These are phyloP conservation scores for Pulveroboletus sp. DNA, from an alignment of 768 basidiomycete species.

Conservation along the genomic window DNA sequence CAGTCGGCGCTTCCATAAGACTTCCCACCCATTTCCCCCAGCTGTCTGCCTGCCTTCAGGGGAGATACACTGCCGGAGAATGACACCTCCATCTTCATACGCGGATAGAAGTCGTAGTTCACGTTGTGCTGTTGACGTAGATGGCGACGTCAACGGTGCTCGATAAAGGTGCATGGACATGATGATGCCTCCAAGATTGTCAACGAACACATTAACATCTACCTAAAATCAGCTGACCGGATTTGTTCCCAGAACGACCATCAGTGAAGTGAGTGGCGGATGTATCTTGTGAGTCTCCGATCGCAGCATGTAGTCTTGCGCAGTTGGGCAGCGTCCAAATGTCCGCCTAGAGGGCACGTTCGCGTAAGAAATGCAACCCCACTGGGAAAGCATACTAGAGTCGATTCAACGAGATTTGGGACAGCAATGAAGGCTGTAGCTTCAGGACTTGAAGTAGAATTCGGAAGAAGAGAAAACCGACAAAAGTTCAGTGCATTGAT, in stretches of 20 bases:
- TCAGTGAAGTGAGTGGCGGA: constrained; percentile 28
- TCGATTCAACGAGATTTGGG: constrained; percentile 87
- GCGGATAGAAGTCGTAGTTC: constrained; percentile 64
- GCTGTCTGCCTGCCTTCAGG: constrained; percentile 40
- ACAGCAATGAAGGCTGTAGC: constrained; percentile 60
- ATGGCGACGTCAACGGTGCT: constrained; percentile 26
- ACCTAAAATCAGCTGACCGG: constrained; percentile 40
- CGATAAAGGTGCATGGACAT: constrained; percentile 79
- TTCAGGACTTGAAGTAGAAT: constrained; percentile 10
- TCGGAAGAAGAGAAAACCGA: constrained; percentile 66
- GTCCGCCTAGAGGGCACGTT: constrained; percentile 56
- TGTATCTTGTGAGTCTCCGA: constrained; percentile 54
- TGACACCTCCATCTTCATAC: constrained; percentile 89
- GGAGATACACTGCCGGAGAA: constrained; percentile 49
- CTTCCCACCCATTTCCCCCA: constrained; percentile 71
- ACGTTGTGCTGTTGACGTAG: constrained; percentile 26
- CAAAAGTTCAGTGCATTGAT: constrained; percentile 95
- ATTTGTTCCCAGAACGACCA: constrained; percentile 49
- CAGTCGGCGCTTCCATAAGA: constrained; percentile 58
- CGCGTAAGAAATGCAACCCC: not conserved
- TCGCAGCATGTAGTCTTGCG: constrained; percentile 75
- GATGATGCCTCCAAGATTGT: constrained; percentile 60
- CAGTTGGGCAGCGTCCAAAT: constrained; percentile 74
- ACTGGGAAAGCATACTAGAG: constrained; percentile 47
- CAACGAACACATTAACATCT: not conserved